Conservation (phyloP, 495 filamentous ascomycete genomes). For the Sordaria brevicollis region DNA sequence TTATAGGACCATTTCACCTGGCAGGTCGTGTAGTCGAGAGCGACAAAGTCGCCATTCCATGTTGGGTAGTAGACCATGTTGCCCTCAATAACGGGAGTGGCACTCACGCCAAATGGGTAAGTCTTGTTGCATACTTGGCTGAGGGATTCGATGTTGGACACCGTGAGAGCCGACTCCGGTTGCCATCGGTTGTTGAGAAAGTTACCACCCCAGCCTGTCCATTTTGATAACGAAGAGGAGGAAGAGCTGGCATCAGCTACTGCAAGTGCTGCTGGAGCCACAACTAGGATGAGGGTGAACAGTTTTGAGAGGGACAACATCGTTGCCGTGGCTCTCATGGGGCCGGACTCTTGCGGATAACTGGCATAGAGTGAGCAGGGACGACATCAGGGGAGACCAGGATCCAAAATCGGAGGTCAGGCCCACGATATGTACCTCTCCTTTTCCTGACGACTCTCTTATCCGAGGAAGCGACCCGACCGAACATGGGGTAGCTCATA, state of each 20-base stretch:
- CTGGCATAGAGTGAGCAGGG: not conserved
- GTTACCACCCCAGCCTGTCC: slow-evolving; percentile 17
- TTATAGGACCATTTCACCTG: slow-evolving; percentile 21
- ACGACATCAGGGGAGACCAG: not conserved
- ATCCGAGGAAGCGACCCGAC: not conserved
- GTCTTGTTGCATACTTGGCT: slow-evolving; percentile 1
- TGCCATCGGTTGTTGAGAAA: slow-evolving; percentile 19
- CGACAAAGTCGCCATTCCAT: slow-evolving; percentile 24
- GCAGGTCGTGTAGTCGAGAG: slow-evolving; percentile 22
- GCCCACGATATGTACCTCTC: not conserved
- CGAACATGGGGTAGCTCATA: not conserved
- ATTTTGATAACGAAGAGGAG: not conserved
- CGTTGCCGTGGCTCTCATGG: not conserved
- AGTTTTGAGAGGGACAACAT: not conserved
- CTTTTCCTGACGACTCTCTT: not conserved
- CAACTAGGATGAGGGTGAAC: not conserved
- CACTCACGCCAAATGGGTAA: slow-evolving; percentile 17
- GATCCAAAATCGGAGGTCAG: not conserved
- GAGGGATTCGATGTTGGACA: slow-evolving; percentile 11
- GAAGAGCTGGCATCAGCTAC: not conserved
- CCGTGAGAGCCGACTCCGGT: slow-evolving; percentile 1
- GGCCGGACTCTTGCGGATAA: not conserved
- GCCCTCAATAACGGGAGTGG: slow-evolving; percentile 17
- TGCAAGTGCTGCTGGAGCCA: too few relatives aligned
- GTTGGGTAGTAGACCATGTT: slow-evolving; percentile 26